Percentiles rank a stretch among this genome's conserved stretches.
phyloP scores from a whole-genome alignment of 2,329 filamentous ascomycete genomes.

The Aspergillus sp. region DNA sequence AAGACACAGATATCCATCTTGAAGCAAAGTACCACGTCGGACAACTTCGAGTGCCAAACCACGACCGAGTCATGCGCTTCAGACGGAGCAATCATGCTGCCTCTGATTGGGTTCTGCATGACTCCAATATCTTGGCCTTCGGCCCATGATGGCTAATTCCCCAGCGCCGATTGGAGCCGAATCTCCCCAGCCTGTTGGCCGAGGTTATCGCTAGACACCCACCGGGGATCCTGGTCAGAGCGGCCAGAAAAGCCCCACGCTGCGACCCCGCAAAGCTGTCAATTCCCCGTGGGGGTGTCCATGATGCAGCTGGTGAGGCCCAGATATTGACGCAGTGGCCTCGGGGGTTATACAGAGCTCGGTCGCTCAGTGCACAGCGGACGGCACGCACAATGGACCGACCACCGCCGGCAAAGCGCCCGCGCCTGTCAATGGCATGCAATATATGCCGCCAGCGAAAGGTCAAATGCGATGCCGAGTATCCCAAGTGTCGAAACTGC shows the following conservation, averaged over 20 bases:
- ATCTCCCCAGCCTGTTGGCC: too few species aligned
- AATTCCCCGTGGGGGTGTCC: background rate
- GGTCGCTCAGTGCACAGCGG: background rate
- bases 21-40: background rate
- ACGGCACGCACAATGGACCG: background rate
- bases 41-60: background rate
- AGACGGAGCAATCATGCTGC: too few species aligned
- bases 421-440: slow-evolving; percentile 25
- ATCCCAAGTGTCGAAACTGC: slow-evolving; percentile 29
- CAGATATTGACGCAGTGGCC: too few species aligned
- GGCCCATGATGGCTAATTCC: background rate
- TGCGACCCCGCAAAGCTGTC: too few species aligned
- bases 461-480: slow-evolving; percentile 29
- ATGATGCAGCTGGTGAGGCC: background rate
- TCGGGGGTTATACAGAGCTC: background rate
- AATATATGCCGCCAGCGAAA: slow-evolving; percentile 28
- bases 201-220: too few species aligned
- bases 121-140: background rate
- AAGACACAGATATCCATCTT: background rate
- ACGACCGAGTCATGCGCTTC: too few species aligned
- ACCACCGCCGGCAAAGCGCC: slow-evolving; percentile 8
- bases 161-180: slow-evolving; percentile 8
- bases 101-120: background rate
- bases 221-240: too few species aligned
- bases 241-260: background rate